Conservation (phyloP, 495 filamentous ascomycete genomes). For the Daldinia bambusicola region DNA sequence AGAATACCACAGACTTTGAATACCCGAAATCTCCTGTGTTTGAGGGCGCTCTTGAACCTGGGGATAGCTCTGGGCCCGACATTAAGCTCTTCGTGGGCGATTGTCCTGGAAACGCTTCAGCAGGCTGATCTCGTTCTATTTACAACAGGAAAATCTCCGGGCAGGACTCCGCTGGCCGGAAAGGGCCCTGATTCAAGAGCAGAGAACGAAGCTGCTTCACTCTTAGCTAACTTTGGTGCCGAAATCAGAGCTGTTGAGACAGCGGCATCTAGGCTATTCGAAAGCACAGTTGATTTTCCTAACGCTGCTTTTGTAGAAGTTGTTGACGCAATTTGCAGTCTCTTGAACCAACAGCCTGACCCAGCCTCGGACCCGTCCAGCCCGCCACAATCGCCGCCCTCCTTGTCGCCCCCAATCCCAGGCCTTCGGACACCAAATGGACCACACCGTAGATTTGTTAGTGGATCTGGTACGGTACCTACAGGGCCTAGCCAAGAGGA, state of each 20-base stretch:
- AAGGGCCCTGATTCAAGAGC: slow-evolving; percentile 55
- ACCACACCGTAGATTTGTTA: slow-evolving; percentile 67
- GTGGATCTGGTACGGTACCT: slow-evolving; percentile 66
- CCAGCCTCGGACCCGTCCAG: slow-evolving; percentile 47
- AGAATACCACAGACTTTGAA: slow-evolving; percentile 67
- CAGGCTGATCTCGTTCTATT: slow-evolving; percentile 89
- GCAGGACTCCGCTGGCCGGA: slow-evolving; percentile 56
- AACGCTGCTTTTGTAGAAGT: slow-evolving; percentile 82
- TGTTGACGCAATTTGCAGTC: slow-evolving; percentile 74
- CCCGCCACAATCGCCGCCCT: slow-evolving; percentile 51
- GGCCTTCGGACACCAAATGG: slow-evolving; percentile 49
- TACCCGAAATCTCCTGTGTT: slow-evolving; percentile 87
- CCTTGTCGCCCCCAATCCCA: slow-evolving; percentile 20
- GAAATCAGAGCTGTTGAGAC: slow-evolving; percentile 90
- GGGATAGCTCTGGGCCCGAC: slow-evolving; percentile 95
- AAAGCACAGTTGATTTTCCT: slow-evolving; percentile 89
- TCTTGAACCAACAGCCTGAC: slow-evolving; percentile 61
- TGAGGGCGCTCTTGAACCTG: slow-evolving; percentile 89
- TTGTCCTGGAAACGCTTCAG: slow-evolving; percentile 88
- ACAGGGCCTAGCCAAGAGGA: slow-evolving; percentile 69
- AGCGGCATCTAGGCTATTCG: slow-evolving; percentile 86
- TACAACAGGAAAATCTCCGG: slow-evolving; percentile 60
- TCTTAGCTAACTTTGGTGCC: slow-evolving; percentile 71
- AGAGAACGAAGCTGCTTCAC: slow-evolving; percentile 57
- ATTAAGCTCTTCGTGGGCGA: slow-evolving; percentile 84